Base-by-base conservation (phyloP, 2,329 filamentous ascomycete species). In the Calcarisporium arbuscula region DNA sequence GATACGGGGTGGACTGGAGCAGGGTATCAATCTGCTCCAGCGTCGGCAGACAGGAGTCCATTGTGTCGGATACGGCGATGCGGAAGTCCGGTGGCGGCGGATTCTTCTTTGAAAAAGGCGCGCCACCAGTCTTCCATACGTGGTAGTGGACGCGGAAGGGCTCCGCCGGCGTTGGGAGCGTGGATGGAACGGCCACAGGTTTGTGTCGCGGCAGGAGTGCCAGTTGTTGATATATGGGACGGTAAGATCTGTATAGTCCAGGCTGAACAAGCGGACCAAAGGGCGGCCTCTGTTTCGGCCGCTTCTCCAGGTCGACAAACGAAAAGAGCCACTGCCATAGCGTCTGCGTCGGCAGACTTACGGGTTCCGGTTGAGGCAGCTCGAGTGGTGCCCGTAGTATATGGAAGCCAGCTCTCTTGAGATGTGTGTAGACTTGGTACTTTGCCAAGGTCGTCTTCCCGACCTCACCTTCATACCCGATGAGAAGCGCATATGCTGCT, bases 401-500 rank as follows among this genome's bases (percentile, higher is more conserved):
- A 32, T 82, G 75, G 62, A 94, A 96, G 14, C 92, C 90, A 22
- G 77, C 68, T 32, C 92, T 74, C 55, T 83, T 92, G 48, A 98
- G 66, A 34, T 88, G 82, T 1, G 87, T 74, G 56, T 89, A 98
- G 19, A 96, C 90, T 32, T 84, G 85, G 49, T 87, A 96, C 51
- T 86, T 79, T 47, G 94, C 86, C 40, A 95, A 65, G 8, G 70
- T 68, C 19, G 78, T 62, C 55, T 74, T 79, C 22, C 77, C 76
- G 27, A 61, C 57, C 41, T 78, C 72, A 5, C 65, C 72, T 30
- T 85, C 81, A 17, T 74, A 66, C 2, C 87, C 87, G 44, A 95
- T 74, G 34, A 95, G 79, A 16, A 87, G 73, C 5, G 89, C 77
- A 64, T 96, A 96, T 1, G 88, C 88, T 6, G 85, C 89, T 57